Evolutionary conservation across 768 basidiomycete genomes (phyloP), one percentile per base, ranked within the genome.

Genomic region (Leucogyrophana mollusca): DNA sequence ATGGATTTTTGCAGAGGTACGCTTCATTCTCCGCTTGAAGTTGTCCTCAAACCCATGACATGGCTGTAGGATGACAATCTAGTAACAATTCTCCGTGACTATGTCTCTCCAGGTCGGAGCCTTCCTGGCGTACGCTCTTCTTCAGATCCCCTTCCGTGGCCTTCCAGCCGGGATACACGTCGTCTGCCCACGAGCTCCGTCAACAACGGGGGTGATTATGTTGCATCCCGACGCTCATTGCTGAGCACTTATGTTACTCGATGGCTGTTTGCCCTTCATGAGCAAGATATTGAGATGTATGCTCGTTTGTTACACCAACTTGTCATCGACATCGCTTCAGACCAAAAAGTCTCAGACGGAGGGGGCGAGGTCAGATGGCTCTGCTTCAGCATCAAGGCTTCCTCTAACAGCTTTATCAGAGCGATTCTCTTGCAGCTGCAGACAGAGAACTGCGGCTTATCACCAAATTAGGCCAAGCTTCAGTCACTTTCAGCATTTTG

Each of bases 1-100:
- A 14, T 93, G 90, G 90, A 79, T 91, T 34, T 64, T 89, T 41
- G 73, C 79, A 4, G 87, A 91, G 73, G 89, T 87, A 51, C 46
- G 69, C 57, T 30, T 37, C 35, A 21, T 37, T 16, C 9, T 27
- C n/a, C n/a, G n/a, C n/a, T 33, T 34, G 9, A 16, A 18, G 18
- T 24, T 39, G 21, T 34, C 27, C 23, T 30, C 13, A 33, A 40
- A 16, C 14, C 21, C 23, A 2, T 17, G 10, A 23, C 23, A 2
- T 17, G 10, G 17, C 42, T 44, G 21, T 43, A 88, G 86, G 88
- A 91, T 53, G 75, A 82, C 40, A 77, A 73, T 52, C 67, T 92
- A 18, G 81, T 83, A 4, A 68, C 71, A 11, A 80, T 89, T 45
- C 76, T 90, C 37, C 77, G 82, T 9, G 81, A 85, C 51, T 88